Evolutionary conservation across 2,329 filamentous ascomycete species (phyloP).

Genomic region (Trichoderma endophyticum): DNA sequence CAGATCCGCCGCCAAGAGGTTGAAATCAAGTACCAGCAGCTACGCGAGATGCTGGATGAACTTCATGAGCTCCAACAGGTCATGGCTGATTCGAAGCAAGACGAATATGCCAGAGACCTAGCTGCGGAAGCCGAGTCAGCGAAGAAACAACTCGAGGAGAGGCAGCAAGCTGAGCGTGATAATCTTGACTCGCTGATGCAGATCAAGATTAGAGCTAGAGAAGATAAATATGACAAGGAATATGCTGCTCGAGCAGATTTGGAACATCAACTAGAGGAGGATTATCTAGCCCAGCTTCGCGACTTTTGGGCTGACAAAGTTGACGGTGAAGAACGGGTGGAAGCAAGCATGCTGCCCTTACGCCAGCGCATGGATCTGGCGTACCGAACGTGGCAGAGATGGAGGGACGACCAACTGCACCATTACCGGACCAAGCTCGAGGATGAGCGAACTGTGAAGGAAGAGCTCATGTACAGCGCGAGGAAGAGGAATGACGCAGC

Average conservation of each 20-base stretch:
- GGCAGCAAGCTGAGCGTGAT: conserved; percentile 34
- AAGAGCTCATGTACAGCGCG: conserved; percentile 43
- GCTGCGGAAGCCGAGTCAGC: conserved; percentile 24
- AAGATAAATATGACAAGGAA: conserved; percentile 39
- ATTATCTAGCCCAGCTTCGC: conserved; percentile 40
- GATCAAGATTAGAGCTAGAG: conserved; percentile 32
- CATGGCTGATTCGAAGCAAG: conserved; percentile 38
- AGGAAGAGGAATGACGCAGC: conserved; percentile 32
- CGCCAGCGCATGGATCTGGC: conserved; percentile 41
- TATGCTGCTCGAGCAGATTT: conserved; percentile 39
- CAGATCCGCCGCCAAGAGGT: conserved; percentile 39
- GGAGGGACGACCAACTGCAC: conserved; percentile 41
- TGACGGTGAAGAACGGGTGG: conserved; percentile 31
- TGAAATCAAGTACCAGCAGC: conserved; percentile 36
- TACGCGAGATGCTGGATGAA: conserved; percentile 36
- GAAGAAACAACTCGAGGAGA: conserved; percentile 31
- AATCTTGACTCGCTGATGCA: conserved; percentile 28
- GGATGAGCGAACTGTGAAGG: conserved; percentile 39
- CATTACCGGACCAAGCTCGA: conserved; percentile 35
- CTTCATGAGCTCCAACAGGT: conserved; percentile 44
- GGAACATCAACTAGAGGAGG: conserved; percentile 43
- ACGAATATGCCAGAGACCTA: conserved; percentile 33
- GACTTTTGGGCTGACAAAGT: conserved; percentile 38
- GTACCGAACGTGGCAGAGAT: conserved; percentile 40
- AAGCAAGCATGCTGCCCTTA: conserved; percentile 35